These are phyloP conservation scores for Aspergillus versicolor DNA, from an alignment of 2,329 filamentous ascomycete genomes.

Conservation along the genomic window DNA sequence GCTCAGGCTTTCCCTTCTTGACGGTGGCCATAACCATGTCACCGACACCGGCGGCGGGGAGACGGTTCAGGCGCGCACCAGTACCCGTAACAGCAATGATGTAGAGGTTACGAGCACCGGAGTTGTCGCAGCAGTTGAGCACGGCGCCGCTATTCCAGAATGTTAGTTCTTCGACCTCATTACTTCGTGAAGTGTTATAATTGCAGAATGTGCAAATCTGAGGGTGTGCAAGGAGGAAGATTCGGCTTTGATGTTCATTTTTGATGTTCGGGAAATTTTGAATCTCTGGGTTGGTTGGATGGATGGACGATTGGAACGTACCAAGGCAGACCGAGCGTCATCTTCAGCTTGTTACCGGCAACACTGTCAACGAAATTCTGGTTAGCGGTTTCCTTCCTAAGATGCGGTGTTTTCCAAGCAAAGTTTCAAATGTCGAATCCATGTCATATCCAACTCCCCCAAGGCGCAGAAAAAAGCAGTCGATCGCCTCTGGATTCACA, in stretches of 20 bases:
- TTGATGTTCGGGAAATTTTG: slow-evolving; percentile 11
- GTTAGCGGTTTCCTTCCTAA: slow-evolving; percentile 18
- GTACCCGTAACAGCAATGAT: slow-evolving; percentile 99
- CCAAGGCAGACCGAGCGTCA: slow-evolving; percentile 99
- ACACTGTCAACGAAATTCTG: slow-evolving; percentile 53
- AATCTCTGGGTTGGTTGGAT: background rate
- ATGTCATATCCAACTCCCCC: background rate
- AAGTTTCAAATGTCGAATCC: background rate
- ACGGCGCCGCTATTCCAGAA: slow-evolving; percentile 75
- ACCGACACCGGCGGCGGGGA: slow-evolving; percentile 95
- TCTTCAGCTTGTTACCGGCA: slow-evolving; percentile 99
- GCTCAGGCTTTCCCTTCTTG: slow-evolving; percentile 99
- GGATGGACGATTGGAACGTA: slow-evolving; percentile 58
- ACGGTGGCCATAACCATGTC: slow-evolving; percentile 99
- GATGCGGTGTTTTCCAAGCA: background rate
- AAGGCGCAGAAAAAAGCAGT: background rate
- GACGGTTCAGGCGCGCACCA: slow-evolving; percentile 94
- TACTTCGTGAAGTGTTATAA: slow-evolving; percentile 2
- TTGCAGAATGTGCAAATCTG: background rate
- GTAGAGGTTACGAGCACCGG: slow-evolving; percentile 97
- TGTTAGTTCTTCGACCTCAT: slow-evolving; percentile 13
- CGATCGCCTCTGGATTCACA: background rate
- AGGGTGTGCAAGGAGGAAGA: background rate
- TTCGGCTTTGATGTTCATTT: slow-evolving; percentile 16
- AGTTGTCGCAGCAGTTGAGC: slow-evolving; percentile 99